Conservation (phyloP, 1,139 yeast genomes). For the Pneumocystis oryctolagi region DNA sequence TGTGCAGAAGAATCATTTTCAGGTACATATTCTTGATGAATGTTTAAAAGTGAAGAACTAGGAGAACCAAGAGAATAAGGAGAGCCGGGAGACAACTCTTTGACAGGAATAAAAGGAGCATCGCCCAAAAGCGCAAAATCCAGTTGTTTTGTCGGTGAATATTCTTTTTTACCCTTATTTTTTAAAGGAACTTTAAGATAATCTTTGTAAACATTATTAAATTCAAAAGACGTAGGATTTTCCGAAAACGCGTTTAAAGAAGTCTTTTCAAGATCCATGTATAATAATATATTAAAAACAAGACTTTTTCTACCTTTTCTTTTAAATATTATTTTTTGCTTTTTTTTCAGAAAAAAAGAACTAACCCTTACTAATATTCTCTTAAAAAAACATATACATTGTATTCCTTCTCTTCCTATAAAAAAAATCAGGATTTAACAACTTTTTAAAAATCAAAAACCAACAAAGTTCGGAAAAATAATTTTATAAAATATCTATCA, state of each 20-base stretch:
- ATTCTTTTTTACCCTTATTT: neutral
- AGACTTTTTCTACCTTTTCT: too few species aligned
- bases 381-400: too few species aligned
- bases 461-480: too few species aligned
- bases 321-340: too few species aligned
- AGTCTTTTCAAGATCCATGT: neutral
- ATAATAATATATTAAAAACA: too few species aligned
- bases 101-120: neutral
- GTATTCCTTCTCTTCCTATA: too few species aligned
- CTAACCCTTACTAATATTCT: too few species aligned
- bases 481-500: too few species aligned
- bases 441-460: too few species aligned
- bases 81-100: neutral
- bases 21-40: neutral
- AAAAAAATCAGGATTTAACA: too few species aligned
- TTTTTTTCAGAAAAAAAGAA: too few species aligned
- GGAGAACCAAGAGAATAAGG: too few species aligned
- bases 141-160: neutral
- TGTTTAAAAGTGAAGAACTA: neutral
- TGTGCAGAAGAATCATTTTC: neutral
- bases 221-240: neutral
- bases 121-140: neutral
- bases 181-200: neutral
- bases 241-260: neutral
- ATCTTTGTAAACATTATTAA: neutral